Evolutionary conservation across 345 rosid species (phyloP).

Genomic region (Pugionium cornutum): DNA sequence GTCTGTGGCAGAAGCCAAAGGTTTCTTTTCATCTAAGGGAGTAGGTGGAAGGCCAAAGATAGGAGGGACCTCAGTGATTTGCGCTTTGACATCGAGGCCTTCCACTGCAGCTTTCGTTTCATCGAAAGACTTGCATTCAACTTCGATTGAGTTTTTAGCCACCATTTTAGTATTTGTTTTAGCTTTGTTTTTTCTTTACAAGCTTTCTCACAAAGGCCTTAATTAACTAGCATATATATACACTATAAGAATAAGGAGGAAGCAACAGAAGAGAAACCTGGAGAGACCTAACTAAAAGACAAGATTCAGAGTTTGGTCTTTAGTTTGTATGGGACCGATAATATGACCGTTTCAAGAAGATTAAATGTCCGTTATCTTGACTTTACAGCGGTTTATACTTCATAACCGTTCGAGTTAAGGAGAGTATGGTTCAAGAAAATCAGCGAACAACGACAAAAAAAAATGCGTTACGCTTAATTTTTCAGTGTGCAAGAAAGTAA

Average conservation of each 20-base stretch:
- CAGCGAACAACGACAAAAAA: too few relatives aligned
- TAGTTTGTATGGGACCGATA: not conserved
- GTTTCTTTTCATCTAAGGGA: slow-evolving; percentile 1
- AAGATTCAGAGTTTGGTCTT: slow-evolving; percentile 20
- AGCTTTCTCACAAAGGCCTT: not conserved
- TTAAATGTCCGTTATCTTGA: not conserved
- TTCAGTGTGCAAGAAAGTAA: too few relatives aligned
- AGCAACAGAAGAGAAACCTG: slow-evolving; percentile 22
- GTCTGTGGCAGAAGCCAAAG: not conserved
- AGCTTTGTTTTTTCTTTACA: too few relatives aligned
- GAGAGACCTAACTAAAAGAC: not conserved
- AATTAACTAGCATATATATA: not conserved
- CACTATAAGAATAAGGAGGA: not conserved
- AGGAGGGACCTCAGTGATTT: slow-evolving; percentile 31
- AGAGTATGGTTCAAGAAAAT: not conserved
- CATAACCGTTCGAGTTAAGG: not conserved
- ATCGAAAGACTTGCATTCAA: slow-evolving; percentile 8
- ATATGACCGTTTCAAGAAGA: slow-evolving; percentile 9
- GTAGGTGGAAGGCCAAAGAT: slow-evolving; percentile 38
- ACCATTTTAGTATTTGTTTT: slow-evolving; percentile 1
- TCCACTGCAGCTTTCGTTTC: not conserved
- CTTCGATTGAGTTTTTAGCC: not conserved
- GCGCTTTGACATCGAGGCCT: slow-evolving; percentile 33
- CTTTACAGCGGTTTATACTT: not conserved
- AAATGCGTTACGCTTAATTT: too few relatives aligned